Percentiles rank a stretch among this genome's conserved stretches.
These are phyloP conservation scores for Botrytis paeoniae DNA, from an alignment of 2,329 filamentous ascomycete genomes.

Conservation along the genomic window DNA sequence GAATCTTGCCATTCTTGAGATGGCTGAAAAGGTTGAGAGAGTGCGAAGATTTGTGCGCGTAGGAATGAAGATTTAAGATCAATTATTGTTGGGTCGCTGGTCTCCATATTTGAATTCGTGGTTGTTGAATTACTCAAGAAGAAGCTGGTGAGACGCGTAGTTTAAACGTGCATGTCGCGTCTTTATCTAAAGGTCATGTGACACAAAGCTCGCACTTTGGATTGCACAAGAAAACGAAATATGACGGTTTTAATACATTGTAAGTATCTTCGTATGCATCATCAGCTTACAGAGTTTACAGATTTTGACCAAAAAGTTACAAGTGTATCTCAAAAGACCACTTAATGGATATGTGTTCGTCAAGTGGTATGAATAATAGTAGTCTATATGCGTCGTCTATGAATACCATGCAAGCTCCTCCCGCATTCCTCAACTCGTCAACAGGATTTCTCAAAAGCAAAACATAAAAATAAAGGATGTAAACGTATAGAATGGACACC, in stretches of 20 bases:
- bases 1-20: constrained; percentile 43
- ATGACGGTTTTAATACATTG: background rate
- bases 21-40: constrained; percentile 40
- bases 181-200: background rate
- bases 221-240: background rate
- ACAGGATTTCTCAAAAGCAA: background rate
- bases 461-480: background rate
- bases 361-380: background rate
- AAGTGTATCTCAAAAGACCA: background rate
- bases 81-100: constrained; percentile 49
- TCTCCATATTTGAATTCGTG: background rate
- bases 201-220: background rate
- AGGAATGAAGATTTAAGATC: constrained; percentile 59
- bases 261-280: background rate
- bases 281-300: background rate
- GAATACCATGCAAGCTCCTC: background rate
- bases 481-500: background rate
- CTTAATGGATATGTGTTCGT: background rate
- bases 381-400: background rate
- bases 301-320: background rate
- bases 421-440: background rate
- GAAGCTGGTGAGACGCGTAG: background rate
- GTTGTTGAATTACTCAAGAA: background rate
- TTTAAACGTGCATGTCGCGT: background rate
- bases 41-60: constrained; percentile 35